phyloP scores from a whole-genome alignment of 805 yeast species.

The Lachancea sp. region DNA sequence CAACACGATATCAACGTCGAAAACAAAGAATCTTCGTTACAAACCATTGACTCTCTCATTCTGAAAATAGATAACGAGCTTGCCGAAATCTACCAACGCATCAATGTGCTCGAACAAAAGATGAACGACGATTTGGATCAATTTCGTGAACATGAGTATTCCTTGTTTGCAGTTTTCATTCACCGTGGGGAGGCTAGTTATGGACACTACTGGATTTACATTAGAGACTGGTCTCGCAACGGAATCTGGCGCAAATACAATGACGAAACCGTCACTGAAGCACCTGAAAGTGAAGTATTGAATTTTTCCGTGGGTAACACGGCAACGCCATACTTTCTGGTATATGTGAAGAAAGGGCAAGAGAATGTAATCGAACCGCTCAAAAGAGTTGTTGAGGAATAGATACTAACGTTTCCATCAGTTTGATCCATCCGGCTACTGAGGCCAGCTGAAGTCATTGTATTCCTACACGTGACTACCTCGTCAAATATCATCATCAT shows the following conservation, averaged over 20 bases:
- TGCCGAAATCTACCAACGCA: conserved; percentile 35
- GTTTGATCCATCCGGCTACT: no score
- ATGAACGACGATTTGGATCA: conserved; percentile 57
- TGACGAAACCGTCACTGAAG: conserved; percentile 91
- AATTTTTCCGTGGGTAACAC: conserved; percentile 62
- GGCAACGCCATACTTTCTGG: conserved; percentile 92
- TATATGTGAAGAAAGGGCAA: conserved; percentile 65
- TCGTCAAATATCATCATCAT: not conserved
- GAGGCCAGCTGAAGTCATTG: no score
- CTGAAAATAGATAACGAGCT: conserved; percentile 42
- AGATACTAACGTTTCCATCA: no score
- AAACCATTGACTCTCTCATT: conserved; percentile 40
- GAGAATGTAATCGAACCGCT: conserved; percentile 57
- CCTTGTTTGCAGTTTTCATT: conserved; percentile 84
- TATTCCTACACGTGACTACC: no score
- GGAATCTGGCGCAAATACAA: conserved; percentile 78
- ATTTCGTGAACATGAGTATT: conserved; percentile 62
- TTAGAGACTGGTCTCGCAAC: conserved; percentile 61
- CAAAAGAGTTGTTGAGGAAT: conserved; percentile 34
- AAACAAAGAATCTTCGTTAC: conserved; percentile 13
- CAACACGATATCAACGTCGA: conserved; percentile 38
- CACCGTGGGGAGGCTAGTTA: conserved; percentile 94
- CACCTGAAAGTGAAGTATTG: conserved; percentile 54
- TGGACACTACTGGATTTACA: conserved; percentile 97
- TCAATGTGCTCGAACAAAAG: conserved; percentile 40